phyloP scores from a whole-genome alignment of 2,329 filamentous ascomycete species.

The Cladosporium oxysporum region DNA sequence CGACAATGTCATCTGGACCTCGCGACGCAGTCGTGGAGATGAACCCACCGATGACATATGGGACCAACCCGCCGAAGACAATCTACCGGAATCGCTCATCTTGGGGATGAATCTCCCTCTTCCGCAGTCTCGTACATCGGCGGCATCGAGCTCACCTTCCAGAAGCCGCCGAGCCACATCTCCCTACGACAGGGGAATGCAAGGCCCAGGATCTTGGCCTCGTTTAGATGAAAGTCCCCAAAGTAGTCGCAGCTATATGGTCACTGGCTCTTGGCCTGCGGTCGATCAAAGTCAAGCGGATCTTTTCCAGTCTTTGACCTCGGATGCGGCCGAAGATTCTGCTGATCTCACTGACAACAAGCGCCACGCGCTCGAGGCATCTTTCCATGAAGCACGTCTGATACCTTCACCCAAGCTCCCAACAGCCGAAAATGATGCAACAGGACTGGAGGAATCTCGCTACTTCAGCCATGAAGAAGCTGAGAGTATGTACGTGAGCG shows the following conservation, averaged over 20 bases:
- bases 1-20: conserved; percentile 41
- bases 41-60: conserved; percentile 34
- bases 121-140: conserved; percentile 10
- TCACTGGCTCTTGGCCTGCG: conserved; percentile 32
- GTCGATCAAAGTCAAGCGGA: conserved; percentile 27
- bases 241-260: conserved; percentile 22
- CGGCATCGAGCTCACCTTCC: conserved; percentile 9
- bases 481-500: conserved; percentile 84
- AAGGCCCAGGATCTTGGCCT: conserved; percentile 35
- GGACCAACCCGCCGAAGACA: conserved; percentile 35
- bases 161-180: conserved; percentile 27
- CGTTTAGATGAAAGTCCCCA: conserved; percentile 27
- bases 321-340: conserved; percentile 4
- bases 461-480: conserved; percentile 78
- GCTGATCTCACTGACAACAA: conserved; percentile 29
- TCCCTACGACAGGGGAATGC: conserved; percentile 28
- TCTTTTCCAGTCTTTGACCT: conserved; percentile 26
- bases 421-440: background rate
- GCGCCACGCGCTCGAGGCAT: conserved; percentile 23
- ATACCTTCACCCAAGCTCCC: background rate
- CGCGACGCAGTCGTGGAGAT: conserved; percentile 33
- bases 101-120: conserved; percentile 22
- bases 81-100: conserved; percentile 34
- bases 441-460: conserved; percentile 55
- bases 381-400: background rate